These are phyloP conservation scores for Trapa bicornis DNA, from an alignment of 345 rosid species.

Conservation along the genomic window DNA sequence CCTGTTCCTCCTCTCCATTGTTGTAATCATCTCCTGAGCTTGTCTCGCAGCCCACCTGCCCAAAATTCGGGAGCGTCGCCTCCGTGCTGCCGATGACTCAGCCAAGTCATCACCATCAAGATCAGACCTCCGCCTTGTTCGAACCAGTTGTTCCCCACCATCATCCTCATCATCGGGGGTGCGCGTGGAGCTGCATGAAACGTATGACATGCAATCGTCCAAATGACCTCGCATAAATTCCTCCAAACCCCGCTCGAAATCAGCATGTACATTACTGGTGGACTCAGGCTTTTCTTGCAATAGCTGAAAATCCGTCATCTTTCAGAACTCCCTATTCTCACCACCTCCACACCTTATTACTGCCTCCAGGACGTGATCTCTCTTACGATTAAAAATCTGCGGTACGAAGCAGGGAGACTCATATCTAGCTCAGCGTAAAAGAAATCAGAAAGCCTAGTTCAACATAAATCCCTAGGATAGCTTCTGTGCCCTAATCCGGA, in stretches of 20 bases:
- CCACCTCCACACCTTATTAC: constrained; percentile 7
- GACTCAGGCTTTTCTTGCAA: constrained; percentile 74
- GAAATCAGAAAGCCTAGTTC: background rate
- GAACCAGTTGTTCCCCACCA: constrained; percentile 67
- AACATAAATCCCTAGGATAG: background rate
- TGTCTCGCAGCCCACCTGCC: constrained; percentile 96
- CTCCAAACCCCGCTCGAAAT: constrained; percentile 69
- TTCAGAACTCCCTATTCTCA: constrained; percentile 11
- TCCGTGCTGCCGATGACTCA: constrained; percentile 86
- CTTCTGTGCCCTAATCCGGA: constrained; percentile 3
- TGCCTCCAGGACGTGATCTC: background rate
- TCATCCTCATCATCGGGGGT: constrained; percentile 61
- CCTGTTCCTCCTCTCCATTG: constrained; percentile 84
- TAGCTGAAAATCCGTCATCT: constrained; percentile 73
- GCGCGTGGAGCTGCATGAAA: constrained; percentile 68
- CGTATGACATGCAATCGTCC: constrained; percentile 79
- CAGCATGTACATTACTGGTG: constrained; percentile 36
- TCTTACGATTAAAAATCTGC: background rate
- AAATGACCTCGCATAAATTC: constrained; percentile 83
- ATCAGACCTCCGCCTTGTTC: constrained; percentile 78
- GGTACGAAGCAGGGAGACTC: background rate
- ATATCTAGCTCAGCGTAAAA: background rate
- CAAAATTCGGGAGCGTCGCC: constrained; percentile 74
- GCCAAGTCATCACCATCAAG: constrained; percentile 83
- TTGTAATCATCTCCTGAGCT: constrained; percentile 97